These are phyloP conservation scores for Fusarium sp. DNA, from an alignment of 2,329 filamentous ascomycete genomes.

Conservation along the genomic window DNA sequence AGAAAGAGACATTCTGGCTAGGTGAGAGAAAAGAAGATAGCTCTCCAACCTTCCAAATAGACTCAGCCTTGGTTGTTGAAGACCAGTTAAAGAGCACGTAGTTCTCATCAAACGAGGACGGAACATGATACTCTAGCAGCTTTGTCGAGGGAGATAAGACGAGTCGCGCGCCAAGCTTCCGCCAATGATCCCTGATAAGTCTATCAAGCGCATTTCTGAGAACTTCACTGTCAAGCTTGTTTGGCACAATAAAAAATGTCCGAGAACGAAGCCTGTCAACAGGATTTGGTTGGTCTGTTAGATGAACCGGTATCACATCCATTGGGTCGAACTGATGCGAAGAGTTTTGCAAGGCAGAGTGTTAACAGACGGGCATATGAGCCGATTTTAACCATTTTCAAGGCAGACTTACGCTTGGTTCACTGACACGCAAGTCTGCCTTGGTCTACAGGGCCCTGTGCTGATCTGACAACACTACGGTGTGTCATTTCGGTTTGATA, in stretches of 20 bases:
- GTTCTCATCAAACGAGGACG: neutral
- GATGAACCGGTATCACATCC: constrained; percentile 5
- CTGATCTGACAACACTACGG: neutral
- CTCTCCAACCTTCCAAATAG: neutral
- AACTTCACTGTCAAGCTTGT: neutral
- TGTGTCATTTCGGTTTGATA: neutral
- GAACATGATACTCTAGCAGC: constrained; percentile 8
- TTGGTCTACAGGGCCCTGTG: neutral
- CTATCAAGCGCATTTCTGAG: neutral
- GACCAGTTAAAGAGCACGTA: constrained; percentile 19
- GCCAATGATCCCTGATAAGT: constrained; percentile 4
- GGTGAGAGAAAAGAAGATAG: neutral
- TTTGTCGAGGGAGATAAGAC: neutral
- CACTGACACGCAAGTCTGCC: neutral
- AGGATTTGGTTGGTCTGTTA: constrained; percentile 7
- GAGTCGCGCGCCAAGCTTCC: constrained; percentile 4
- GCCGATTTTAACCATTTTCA: neutral
- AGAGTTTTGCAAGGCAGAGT: too few species aligned
- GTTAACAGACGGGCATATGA: too few species aligned
- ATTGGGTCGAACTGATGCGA: neutral
- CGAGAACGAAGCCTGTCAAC: constrained; percentile 6
- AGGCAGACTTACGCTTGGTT: neutral
- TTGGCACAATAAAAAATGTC: constrained; percentile 11
- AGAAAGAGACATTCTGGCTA: neutral
- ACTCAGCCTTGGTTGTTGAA: neutral